These are phyloP conservation scores for Bipolaris zeicola DNA, from an alignment of 2,329 filamentous ascomycete species.

Conservation along the genomic window DNA sequence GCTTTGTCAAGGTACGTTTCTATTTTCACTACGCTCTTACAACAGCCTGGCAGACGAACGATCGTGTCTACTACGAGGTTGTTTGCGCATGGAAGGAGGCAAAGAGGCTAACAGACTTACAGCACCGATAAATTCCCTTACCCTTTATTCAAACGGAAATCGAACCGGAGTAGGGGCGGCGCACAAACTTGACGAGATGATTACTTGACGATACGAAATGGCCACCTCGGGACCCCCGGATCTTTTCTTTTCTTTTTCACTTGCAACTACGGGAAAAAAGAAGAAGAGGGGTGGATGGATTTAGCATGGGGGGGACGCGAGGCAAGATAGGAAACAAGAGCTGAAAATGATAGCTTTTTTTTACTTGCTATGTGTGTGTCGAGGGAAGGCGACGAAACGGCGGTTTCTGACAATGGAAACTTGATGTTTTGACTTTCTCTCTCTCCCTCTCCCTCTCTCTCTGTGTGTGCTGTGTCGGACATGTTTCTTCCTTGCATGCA, in stretches of 20 bases:
- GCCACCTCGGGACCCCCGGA: constrained; percentile 16
- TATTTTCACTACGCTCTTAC: not conserved
- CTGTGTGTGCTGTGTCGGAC: not conserved
- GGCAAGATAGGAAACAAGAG: not conserved
- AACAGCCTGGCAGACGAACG: too few relatives aligned
- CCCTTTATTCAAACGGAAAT: constrained; percentile 14
- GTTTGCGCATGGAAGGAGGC: not conserved
- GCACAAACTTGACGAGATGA: constrained; percentile 35
- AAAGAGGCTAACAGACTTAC: constrained; percentile 15
- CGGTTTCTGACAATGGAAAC: not conserved
- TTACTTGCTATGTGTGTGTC: not conserved
- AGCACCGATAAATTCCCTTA: constrained; percentile 45
- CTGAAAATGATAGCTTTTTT: not conserved
- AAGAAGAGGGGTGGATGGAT: not conserved
- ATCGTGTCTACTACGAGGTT: not conserved
- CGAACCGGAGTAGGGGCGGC: constrained; percentile 35
- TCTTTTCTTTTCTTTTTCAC: not conserved
- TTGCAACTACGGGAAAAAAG: constrained; percentile 1
- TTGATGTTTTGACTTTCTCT: not conserved
- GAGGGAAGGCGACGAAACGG: not conserved
- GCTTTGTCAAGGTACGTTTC: constrained; percentile 67
- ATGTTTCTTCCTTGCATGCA: not conserved
- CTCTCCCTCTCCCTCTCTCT: not conserved
- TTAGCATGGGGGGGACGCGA: constrained; percentile 2
- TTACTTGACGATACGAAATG: constrained; percentile 34